Evolutionary conservation across 2,329 filamentous ascomycete genomes (phyloP).

Genomic region (Diaporthe citri): DNA sequence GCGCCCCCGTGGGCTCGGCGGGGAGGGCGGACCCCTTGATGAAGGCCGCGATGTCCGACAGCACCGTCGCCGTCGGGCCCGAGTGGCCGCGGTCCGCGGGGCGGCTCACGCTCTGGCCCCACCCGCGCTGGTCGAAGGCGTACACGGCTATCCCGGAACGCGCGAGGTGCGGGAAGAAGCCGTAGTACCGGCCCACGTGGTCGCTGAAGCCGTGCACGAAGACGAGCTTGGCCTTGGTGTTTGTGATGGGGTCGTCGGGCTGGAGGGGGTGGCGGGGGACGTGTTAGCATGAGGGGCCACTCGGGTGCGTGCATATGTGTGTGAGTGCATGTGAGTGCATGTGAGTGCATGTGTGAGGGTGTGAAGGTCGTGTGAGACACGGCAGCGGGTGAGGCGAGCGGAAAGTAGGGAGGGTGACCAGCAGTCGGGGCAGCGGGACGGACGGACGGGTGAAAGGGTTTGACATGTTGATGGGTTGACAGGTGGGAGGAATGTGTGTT

Average conservation of each 20-base stretch:
- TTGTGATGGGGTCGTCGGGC: constrained; percentile 61
- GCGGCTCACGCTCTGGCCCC: constrained; percentile 79
- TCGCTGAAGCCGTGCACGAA: constrained; percentile 94
- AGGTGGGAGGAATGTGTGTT: not conserved
- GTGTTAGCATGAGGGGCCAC: constrained; percentile 1
- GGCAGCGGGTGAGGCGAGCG: not conserved
- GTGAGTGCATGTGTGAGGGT: not conserved
- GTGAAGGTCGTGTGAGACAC: not conserved
- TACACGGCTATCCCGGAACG: constrained; percentile 79
- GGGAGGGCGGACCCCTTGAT: constrained; percentile 69
- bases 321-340: not conserved
- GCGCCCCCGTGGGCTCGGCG: constrained; percentile 56
- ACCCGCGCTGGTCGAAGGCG: constrained; percentile 88
- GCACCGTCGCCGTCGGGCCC: constrained; percentile 78
- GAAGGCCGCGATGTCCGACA: constrained; percentile 84
- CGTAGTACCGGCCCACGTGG: constrained; percentile 82
- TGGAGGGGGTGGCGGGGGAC: constrained; percentile 45
- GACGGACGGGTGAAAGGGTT: not conserved
- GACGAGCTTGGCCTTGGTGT: constrained; percentile 76
- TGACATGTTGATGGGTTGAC: not conserved
- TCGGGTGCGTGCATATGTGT: not conserved
- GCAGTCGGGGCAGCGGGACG: not conserved
- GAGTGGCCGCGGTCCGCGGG: constrained; percentile 76
- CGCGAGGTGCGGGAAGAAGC: constrained; percentile 79
- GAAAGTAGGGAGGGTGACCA: not conserved